Base-by-base conservation (phyloP, 192 early-diverging fungal species). In the Glomus cerebriforme region DNA sequence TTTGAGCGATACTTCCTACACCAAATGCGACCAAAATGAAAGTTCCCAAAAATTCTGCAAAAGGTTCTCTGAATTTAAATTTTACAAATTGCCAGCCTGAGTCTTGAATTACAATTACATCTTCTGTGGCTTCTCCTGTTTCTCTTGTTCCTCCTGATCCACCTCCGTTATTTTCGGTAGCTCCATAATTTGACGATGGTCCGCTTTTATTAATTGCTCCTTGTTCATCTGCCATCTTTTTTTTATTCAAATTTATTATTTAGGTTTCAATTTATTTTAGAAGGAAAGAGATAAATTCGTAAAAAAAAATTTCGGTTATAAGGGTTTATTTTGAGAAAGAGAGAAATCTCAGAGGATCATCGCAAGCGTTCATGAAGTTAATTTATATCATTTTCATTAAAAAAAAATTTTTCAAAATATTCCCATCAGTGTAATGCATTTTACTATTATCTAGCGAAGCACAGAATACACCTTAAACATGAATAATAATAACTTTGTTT, bases 31-130 rank as follows among this genome's bases (percentile, higher is more conserved):
- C 85, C 65, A 94, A 82, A 35, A 92, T 81, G 75, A 88, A 88
- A 4, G 93, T 94, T 62, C 92, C 92, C 71, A 92, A 86, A 80
- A 92, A 92, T 87, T 94, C 93, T 60, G 92, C 92, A 35, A 93
- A 81, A 43, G 88, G 90, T 76, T 93, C 89, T 47, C 89, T 86
- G 71, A 81, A 60, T 74, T 32, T 69, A 26, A 31, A 59, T 68
- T 73, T 75, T 6, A 75, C 22, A 75, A 12, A 37, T 26, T 32
- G 13, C 54, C 54, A 75, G 7, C 74, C 74, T 5, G 59, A n/a
- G 17, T 13, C 3, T 22, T 67, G 26, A 34, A 34, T 22, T 22
- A 34, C 19, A 37, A 67, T 67, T 22, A 34, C 19, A 34, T 34
- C 32, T 8, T 34, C 65, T 5, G 32, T 4, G 17, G n/a, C 12